These are phyloP conservation scores for Urostyla sp. DNA, from an alignment of 73 alveolate genomes.

Conservation along the genomic window DNA sequence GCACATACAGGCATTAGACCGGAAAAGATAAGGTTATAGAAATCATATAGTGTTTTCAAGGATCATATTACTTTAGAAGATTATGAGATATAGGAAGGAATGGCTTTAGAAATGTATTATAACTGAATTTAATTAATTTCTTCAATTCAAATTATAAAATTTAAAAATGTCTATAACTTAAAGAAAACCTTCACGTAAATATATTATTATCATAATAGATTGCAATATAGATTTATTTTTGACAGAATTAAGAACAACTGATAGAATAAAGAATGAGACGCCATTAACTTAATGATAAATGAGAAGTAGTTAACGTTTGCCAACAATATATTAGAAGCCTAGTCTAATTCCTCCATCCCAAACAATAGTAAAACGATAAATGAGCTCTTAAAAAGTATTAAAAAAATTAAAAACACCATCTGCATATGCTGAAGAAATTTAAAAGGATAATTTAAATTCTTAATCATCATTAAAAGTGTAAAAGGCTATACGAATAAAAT, in stretches of 20 bases:
- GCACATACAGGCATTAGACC: constrained; percentile 94
- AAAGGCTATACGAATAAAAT: not conserved
- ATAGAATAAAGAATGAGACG: not conserved
- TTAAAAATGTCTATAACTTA: not conserved
- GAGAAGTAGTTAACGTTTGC: not conserved
- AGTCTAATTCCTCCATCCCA: too few relatives aligned
- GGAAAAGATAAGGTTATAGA: constrained; percentile 90
- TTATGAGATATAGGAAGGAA: constrained; percentile 92
- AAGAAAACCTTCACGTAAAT: not conserved
- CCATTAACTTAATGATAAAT: not conserved
- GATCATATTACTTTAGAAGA: constrained; percentile 95
- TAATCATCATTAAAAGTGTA: too few relatives aligned
- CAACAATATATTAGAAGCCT: not conserved
- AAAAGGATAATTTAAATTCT: too few relatives aligned
- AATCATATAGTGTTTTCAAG: constrained; percentile 87
- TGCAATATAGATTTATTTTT: not conserved
- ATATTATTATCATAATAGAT: not conserved
- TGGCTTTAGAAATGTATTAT: constrained; percentile 91
- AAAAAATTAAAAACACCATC: too few relatives aligned
- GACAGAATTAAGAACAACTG: not conserved
- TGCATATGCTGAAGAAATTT: too few relatives aligned
- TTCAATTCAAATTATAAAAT: not conserved
- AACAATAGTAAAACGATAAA: too few relatives aligned
- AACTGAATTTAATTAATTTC: constrained; percentile 52
- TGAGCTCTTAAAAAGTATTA: too few relatives aligned